Base-by-base conservation (phyloP, 1,139 yeast genomes). In the Yamadazyma jaroonii region DNA sequence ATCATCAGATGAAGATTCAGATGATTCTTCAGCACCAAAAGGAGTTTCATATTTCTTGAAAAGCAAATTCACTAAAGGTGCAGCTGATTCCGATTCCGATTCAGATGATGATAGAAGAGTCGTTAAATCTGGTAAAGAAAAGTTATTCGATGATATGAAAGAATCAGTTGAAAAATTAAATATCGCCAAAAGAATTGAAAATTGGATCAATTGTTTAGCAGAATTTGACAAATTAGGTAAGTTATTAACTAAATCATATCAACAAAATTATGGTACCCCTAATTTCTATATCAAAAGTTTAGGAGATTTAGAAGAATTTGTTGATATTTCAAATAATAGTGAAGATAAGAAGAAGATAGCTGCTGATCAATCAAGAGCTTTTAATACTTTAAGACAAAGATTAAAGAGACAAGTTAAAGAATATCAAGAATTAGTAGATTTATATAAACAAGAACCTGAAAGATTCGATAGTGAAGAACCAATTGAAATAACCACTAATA, bases 81-180 rank as follows among this genome's bases (percentile, higher is more conserved):
- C 72, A 31, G 29, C 25, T 17, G 46, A 74, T 68, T 64, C 70
- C 32, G 46, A 74, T 68, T 63, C 69, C 33, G 84, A 76, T 42
- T 58, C 65, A 43, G 87, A 81, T 43, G 84, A 78, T 45, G 87
- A 81, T 44, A 84, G 82, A 61, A 85, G 84, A 54, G 88, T 89
- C 34, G 97, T 92, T 52, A 90, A 86, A 66, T 81, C 94, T 43
- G 96, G 97, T 41, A 88, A 85, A 67, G 97, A 90, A 50, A 94
- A 90, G 67, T 74, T 90, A 45, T 61, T 88, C 49, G 97, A 89
- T 59, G 98, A 92, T 62, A 77, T 92, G 68, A 83, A 79, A 52
- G 72, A 73, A 26, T 65, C 79, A 29, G 77, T 84, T 53, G 84
- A 79, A 55, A 72, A 79, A 42, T 78, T 89, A 54, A 92, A 84